Base-by-base conservation (phyloP, 2,329 filamentous ascomycete genomes). In the Colletotrichum navitas region DNA sequence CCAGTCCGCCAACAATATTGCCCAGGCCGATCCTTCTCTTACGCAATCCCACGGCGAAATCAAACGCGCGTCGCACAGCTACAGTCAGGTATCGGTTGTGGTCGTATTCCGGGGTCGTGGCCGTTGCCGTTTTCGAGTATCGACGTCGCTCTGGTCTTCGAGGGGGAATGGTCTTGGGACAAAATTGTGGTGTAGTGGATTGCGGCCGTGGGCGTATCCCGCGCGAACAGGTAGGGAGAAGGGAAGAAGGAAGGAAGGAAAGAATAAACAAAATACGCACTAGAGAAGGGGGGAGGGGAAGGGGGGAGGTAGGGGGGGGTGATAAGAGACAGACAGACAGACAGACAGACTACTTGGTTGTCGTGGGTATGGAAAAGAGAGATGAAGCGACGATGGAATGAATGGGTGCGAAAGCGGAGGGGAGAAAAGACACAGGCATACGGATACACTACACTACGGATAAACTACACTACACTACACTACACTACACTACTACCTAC, bases 11-110 rank as follows among this genome's bases (percentile, higher is more conserved):
- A 60, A 49, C 32, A 64, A 64, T 64, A 45, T 68, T 41, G 34
- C 59, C 45, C 39, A 60, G 65, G 66, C 32, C 60, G 65, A 69
- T 72, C 69, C 65, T 72, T 41, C 65, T 72, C 66, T 72, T 64
- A 55, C 51, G 63, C 68, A 45, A 61, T 69, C 68, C 59, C 66
- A 64, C 69, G 55, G 54, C 41, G 47, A 55, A 60, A 49, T 39
- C 43, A 55, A 55, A 39, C 14, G 69, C 24, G 32, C 36, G 65
- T 39, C 54, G 49, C 41, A 54, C 54, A 64, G 64, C 59, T 60
- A 60, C 45, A 63, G 47, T 45, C 32, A 12, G 36, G 24, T 39
- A 4, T 10, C 21, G 12, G 34, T 43, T 26, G 34, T 45, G 7
- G 14, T 45, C 54, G 65, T 63, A 52, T 47, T 64, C 21, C 34